These are phyloP conservation scores for Puccinia coronata DNA, from an alignment of 1,284 basidiomycete species.

Conservation along the genomic window DNA sequence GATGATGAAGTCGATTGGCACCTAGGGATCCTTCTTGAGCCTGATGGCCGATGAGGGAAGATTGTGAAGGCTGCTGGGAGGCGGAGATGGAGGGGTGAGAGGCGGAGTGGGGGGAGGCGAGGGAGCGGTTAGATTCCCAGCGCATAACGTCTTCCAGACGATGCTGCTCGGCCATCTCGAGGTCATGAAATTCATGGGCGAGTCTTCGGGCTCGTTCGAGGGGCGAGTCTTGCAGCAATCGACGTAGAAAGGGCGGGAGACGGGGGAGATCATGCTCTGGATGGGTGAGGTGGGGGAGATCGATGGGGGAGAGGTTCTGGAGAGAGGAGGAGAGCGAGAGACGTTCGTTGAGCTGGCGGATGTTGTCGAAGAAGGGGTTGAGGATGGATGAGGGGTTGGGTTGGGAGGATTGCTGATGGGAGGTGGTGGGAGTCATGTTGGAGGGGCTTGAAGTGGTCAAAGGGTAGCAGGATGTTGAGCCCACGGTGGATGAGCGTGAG, in stretches of 20 bases:
- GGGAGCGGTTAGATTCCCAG: slow-evolving; percentile 68
- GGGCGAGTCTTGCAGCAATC: slow-evolving; percentile 66
- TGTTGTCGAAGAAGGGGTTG: slow-evolving; percentile 72
- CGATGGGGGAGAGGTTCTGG: slow-evolving; percentile 76
- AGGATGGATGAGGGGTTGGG: slow-evolving; percentile 50
- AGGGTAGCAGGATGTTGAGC: not conserved
- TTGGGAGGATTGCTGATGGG: not conserved
- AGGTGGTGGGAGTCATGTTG: not conserved
- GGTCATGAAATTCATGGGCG: slow-evolving; percentile 84
- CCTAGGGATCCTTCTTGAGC: slow-evolving; percentile 12
- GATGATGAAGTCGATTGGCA: slow-evolving; percentile 57
- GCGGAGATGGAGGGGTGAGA: slow-evolving; percentile 13
- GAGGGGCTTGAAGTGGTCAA: not conserved
- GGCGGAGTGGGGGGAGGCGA: slow-evolving; percentile 33
- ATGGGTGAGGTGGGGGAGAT: slow-evolving; percentile 67
- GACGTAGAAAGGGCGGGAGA: slow-evolving; percentile 77
- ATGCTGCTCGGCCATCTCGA: slow-evolving; percentile 85
- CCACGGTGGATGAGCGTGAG: not conserved
- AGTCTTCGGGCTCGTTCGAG: slow-evolving; percentile 73
- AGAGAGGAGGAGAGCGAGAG: slow-evolving; percentile 59
- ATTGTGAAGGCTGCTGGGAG: slow-evolving; percentile 51
- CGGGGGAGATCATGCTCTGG: slow-evolving; percentile 56
- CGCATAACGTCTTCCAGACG: slow-evolving; percentile 88
- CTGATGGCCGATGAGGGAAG: slow-evolving; percentile 28
- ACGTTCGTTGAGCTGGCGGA: slow-evolving; percentile 90